Evolutionary conservation across 768 basidiomycete genomes (phyloP).

Genomic region (Coprinellus micaceus): DNA sequence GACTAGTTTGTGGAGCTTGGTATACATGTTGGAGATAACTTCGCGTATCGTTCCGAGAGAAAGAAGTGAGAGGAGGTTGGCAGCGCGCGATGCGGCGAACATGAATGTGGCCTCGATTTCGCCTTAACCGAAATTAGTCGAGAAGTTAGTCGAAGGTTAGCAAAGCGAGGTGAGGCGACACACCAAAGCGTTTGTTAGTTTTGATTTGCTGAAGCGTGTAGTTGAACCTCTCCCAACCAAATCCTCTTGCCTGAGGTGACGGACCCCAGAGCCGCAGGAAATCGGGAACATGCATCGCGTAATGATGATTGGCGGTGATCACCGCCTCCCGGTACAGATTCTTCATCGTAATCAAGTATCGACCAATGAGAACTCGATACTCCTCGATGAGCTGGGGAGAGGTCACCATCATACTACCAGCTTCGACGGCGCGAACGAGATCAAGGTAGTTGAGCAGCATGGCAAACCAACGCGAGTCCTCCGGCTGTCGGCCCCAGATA

Average conservation of each 20-base stretch:
- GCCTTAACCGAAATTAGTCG: not conserved
- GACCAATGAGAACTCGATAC: conserved; percentile 20
- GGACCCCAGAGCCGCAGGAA: conserved; percentile 29
- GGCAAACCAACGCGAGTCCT: not conserved
- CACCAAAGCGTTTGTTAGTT: not conserved
- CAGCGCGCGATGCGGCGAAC: not conserved
- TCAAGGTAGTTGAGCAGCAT: conserved; percentile 26
- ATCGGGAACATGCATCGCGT: conserved; percentile 25
- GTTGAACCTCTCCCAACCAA: not conserved
- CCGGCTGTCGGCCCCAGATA: conserved; percentile 21
- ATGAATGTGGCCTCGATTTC: not conserved
- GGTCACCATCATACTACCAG: conserved; percentile 18
- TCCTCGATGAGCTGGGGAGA: conserved; percentile 12
- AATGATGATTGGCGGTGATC: conserved; percentile 28
- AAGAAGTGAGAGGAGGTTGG: not conserved
- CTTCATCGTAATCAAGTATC: conserved; percentile 21
- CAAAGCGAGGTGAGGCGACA: too few species aligned
- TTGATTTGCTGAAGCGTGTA: not conserved
- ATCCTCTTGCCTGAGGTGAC: conserved; percentile 12
- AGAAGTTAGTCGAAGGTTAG: not conserved
- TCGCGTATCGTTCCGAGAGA: not conserved
- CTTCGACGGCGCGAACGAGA: conserved; percentile 24
- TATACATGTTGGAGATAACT: not conserved
- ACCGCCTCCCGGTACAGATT: conserved; percentile 15
- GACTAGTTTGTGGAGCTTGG: not conserved